Conservation (phyloP, 371 early-diverging fungal species). For the Fennellomyces sp. region DNA sequence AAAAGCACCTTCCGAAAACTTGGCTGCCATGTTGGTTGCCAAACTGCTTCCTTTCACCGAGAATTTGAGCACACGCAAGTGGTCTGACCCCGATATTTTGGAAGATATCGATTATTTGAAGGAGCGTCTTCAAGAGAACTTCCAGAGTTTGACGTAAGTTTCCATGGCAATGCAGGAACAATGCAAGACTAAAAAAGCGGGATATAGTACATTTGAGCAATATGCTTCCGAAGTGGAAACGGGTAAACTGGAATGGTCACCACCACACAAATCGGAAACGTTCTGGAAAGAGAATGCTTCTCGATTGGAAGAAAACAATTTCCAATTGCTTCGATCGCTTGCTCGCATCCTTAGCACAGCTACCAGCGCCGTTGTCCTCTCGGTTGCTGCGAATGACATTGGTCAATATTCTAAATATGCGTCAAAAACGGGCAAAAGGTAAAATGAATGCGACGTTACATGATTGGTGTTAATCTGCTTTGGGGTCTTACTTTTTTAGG, state of each 20-base stretch:
- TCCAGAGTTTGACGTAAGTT: constrained; percentile 73
- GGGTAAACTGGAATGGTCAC: constrained; percentile 92
- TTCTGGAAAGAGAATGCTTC: constrained; percentile 93
- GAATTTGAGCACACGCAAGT: constrained; percentile 83
- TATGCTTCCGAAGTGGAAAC: constrained; percentile 88
- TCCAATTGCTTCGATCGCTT: constrained; percentile 65
- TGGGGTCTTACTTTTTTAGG: constrained; percentile 52
- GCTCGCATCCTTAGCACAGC: constrained; percentile 70
- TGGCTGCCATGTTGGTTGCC: constrained; percentile 87
- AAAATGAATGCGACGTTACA: constrained; percentile 7
- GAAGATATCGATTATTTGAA: constrained; percentile 81
- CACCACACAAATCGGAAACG: constrained; percentile 86
- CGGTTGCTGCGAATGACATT: constrained; percentile 92
- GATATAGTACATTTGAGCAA: constrained; percentile 87
- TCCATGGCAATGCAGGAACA: background rate
- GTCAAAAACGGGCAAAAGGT: constrained; percentile 80
- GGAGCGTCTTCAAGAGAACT: constrained; percentile 72
- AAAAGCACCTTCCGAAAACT: constrained; percentile 79
- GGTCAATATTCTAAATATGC: constrained; percentile 91
- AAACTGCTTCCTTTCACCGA: constrained; percentile 82
- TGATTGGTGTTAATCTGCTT: background rate
- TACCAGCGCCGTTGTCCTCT: constrained; percentile 67
- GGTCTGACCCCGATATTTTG: constrained; percentile 87
- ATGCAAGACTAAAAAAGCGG: background rate
- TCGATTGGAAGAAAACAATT: constrained; percentile 79